Evolutionary conservation across 1,284 basidiomycete genomes (phyloP).

Genomic region (Boletellus deceptivus): DNA sequence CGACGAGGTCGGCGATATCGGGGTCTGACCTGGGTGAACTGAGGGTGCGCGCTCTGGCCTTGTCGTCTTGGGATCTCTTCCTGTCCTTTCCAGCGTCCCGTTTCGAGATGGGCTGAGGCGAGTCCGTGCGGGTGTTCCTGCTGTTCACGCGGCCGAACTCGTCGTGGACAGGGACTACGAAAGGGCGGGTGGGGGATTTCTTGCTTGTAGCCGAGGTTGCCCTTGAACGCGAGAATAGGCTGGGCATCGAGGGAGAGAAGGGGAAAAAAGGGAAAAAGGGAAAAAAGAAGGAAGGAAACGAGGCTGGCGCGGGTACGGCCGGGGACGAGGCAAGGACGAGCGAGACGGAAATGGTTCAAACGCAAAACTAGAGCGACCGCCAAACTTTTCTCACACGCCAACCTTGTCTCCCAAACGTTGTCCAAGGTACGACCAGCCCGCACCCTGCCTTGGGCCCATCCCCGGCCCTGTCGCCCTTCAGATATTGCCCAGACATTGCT

Average conservation of each 20-base stretch:
- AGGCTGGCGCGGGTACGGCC: conserved; percentile 9
- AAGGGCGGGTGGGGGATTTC: conserved; percentile 17
- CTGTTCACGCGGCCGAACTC: conserved; percentile 65
- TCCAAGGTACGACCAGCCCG: too few relatives aligned
- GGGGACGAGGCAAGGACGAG: conserved; percentile 7
- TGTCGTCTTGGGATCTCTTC: conserved; percentile 49
- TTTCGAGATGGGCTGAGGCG: conserved; percentile 19
- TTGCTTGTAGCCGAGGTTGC: conserved; percentile 51
- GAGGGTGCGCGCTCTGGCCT: conserved; percentile 39
- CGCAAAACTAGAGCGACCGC: conserved; percentile 2
- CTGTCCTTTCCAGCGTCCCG: conserved; percentile 51
- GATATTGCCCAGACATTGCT: too few relatives aligned
- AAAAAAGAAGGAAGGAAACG: background rate
- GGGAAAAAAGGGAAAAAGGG: conserved; percentile 17
- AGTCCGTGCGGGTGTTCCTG: conserved; percentile 36
- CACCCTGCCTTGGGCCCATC: too few relatives aligned
- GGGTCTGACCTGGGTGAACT: conserved; percentile 34
- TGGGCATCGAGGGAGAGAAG: conserved; percentile 42
- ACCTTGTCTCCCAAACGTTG: too few relatives aligned
- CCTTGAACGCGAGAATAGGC: conserved; percentile 55
- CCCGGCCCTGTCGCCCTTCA: too few relatives aligned
- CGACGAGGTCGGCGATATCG: conserved; percentile 36
- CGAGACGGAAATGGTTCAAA: conserved; percentile 12
- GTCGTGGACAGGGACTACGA: conserved; percentile 39
- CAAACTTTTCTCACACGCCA: conserved; percentile 23